Evolutionary conservation across 768 basidiomycete genomes (phyloP).

Genomic region (Leccinellum rugosiceps): DNA sequence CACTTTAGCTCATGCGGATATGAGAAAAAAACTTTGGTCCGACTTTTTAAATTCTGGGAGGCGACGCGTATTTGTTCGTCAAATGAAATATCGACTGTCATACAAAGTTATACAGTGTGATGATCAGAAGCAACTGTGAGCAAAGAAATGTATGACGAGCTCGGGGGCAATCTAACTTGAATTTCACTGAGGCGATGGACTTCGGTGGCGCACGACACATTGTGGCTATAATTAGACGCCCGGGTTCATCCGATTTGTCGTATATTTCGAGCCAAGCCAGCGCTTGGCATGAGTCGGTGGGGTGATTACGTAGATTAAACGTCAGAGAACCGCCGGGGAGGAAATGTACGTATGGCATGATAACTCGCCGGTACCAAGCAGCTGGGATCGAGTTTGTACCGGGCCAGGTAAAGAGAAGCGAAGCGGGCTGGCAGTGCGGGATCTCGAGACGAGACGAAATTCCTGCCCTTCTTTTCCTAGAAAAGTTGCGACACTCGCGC

Average conservation of each 20-base stretch:
- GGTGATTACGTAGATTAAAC: conserved; percentile 5
- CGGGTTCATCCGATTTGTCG: neutral
- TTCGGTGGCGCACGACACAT: neutral
- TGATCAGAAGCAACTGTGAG: conserved; percentile 12
- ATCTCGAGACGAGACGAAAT: neutral
- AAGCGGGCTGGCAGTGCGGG: neutral
- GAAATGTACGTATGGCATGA: neutral
- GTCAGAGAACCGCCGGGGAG: neutral
- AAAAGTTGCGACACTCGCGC: neutral
- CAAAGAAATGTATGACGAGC: conserved; percentile 1
- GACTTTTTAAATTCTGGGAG: conserved; percentile 3
- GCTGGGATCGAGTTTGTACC: neutral
- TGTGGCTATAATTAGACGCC: neutral
- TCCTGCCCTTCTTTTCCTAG: neutral
- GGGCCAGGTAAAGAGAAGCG: neutral
- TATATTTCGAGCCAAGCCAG: neutral
- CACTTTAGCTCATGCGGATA: neutral
- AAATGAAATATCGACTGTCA: neutral
- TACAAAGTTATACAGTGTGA: conserved; percentile 2
- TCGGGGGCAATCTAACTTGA: neutral
- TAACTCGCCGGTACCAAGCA: neutral
- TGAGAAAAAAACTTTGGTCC: conserved; percentile 2
- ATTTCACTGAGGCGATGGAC: neutral
- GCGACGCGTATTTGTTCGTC: conserved; percentile 18
- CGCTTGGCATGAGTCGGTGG: neutral